Conservation (phyloP, 2,329 filamentous ascomycete species). For the Colletotrichum musae region DNA sequence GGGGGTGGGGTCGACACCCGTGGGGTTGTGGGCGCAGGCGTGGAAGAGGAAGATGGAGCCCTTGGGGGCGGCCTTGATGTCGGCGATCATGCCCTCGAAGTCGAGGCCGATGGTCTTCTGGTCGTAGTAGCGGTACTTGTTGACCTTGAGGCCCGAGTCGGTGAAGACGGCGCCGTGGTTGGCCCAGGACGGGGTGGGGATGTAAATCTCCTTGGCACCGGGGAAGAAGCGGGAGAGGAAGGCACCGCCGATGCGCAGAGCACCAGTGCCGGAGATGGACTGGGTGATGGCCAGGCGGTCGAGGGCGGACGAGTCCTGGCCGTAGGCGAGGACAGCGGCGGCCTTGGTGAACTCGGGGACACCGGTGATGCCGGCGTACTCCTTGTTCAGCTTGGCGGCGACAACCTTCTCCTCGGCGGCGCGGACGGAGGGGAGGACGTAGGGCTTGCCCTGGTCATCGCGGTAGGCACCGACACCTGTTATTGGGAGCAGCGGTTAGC, state of each 20-base stretch:
- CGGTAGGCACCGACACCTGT: constrained; percentile 96
- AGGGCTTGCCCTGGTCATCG: constrained; percentile 97
- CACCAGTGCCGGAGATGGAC: constrained; percentile 97
- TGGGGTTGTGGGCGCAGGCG: constrained; percentile 98
- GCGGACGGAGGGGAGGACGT: constrained; percentile 94
- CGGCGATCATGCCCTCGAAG: constrained; percentile 92
- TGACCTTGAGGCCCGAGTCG: constrained; percentile 90
- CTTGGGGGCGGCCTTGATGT: constrained; percentile 90
- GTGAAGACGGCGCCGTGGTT: constrained; percentile 98
- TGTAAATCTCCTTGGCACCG: constrained; percentile 94
- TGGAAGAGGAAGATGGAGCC: constrained; percentile 94
- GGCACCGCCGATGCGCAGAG: constrained; percentile 92
- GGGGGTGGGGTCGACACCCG: constrained; percentile 91
- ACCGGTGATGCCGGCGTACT: constrained; percentile 98
- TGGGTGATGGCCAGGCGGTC: constrained; percentile 91
- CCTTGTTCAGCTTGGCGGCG: constrained; percentile 86
- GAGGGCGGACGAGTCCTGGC: constrained; percentile 82
- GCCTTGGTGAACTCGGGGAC: constrained; percentile 94
- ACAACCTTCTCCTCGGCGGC: constrained; percentile 91
- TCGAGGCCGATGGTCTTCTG: constrained; percentile 98
- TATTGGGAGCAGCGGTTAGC: not conserved
- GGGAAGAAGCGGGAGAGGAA: constrained; percentile 95
- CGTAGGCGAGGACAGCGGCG: constrained; percentile 92
- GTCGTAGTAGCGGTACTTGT: constrained; percentile 99
- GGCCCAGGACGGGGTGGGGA: constrained; percentile 96